Evolutionary conservation across 176 grass and related monocot genomes (phyloP), one percentile per base, ranked within the genome.

Genomic region (Avena atlantica): DNA sequence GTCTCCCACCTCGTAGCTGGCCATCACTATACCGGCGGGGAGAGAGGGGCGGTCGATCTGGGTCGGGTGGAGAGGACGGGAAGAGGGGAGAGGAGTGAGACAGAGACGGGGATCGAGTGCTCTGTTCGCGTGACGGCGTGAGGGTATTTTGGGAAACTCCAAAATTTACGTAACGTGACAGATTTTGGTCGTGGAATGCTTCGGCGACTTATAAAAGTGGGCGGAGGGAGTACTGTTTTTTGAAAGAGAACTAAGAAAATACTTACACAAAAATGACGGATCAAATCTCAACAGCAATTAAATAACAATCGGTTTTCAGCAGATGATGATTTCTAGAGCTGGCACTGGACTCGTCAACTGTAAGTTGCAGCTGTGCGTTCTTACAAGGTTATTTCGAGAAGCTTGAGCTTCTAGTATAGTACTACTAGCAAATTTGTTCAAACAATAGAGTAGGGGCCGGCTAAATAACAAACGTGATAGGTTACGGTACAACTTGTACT

Each of bases 21-120:
- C 81, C 85, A 91, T 91, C 70, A 4, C 24, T 44, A 42, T 42
- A 7, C 40, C 40, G 40, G 40, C 27, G 27, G 27, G 27, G 27
- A 29, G 27, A 29, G 27, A 29, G 27, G 27, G 27, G 27, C 27
- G 27, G 27, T 29, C 27, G 27, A 29, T 29, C 27, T 29, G 27
- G 27, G 27, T 29, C 27, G 27, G 27, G 27, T 29, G 27, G 27
- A 29, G 27, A 29, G 27, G 27, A 29, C 27, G 27, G 27, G 27
- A 29, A 29, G 27, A 29, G 27, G 27, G 27, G 27, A 29, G 27
- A 29, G 27, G 27, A 29, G 27, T 29, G 27, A 29, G 27, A 29
- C 27, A 29, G 27, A 29, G 27, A 29, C 27, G 27, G 27, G 27
- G 27, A 29, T 29, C 27, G 27, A 29, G 27, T 29, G 27, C 27